phyloP scores from a whole-genome alignment of 768 basidiomycete species.

The Mycena venus region DNA sequence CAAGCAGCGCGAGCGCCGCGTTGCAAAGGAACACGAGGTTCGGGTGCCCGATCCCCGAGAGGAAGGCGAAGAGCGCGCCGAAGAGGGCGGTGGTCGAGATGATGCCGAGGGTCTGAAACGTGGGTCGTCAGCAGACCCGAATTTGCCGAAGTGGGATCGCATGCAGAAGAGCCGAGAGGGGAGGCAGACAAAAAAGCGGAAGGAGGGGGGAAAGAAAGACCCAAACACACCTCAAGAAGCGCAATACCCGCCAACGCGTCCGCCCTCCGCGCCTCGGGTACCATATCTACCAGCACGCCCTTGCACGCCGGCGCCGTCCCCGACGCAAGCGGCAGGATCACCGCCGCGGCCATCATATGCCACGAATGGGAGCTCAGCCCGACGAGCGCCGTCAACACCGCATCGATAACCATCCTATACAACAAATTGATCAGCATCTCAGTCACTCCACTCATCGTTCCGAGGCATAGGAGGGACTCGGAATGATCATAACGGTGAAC shows the following conservation, averaged over 20 bases:
- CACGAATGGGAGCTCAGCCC: conserved; percentile 6
- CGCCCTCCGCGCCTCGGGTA: background rate
- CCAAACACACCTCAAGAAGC: background rate
- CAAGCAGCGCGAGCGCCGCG: conserved; percentile 11
- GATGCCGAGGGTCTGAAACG: background rate
- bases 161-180: background rate
- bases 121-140: too few relatives aligned
- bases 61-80: conserved; percentile 13
- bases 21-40: conserved; percentile 27
- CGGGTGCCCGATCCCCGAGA: conserved; percentile 19
- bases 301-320: conserved; percentile 23
- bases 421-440: too few relatives aligned
- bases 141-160: too few relatives aligned
- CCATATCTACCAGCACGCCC: conserved; percentile 24
- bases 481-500: too few relatives aligned
- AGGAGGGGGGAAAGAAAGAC: background rate
- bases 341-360: conserved; percentile 19
- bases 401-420: conserved; percentile 17
- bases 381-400: conserved; percentile 7
- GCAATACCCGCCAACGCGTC: conserved; percentile 9
- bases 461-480: background rate
- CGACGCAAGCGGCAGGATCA: conserved; percentile 18
- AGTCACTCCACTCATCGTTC: too few relatives aligned
- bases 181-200: background rate
- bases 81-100: background rate